These are phyloP conservation scores for Venturia pyrina DNA, from an alignment of 2,329 filamentous ascomycete genomes.

Conservation along the genomic window DNA sequence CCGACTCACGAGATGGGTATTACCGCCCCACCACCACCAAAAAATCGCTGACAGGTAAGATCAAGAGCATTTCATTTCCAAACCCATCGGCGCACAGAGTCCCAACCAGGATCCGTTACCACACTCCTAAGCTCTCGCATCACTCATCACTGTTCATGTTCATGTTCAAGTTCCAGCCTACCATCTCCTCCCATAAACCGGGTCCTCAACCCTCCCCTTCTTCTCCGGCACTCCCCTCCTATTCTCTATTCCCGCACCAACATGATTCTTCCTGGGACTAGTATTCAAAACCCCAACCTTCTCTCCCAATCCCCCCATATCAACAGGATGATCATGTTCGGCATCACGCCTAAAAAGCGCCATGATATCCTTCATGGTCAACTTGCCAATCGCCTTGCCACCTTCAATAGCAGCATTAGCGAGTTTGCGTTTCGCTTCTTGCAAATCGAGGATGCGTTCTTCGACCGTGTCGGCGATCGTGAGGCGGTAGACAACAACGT, in stretches of 20 bases:
- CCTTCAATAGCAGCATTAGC: slow-evolving; percentile 88
- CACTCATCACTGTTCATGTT: no score
- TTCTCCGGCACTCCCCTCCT: slow-evolving; percentile 13
- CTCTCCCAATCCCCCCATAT: neutral
- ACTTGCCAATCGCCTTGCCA: slow-evolving; percentile 66
- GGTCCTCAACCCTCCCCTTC: slow-evolving; percentile 21
- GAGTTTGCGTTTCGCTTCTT: slow-evolving; percentile 85
- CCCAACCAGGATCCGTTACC: no score
- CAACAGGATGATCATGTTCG: slow-evolving; percentile 23
- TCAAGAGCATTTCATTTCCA: no score
- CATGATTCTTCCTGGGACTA: neutral
- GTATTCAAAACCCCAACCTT: slow-evolving; percentile 2
- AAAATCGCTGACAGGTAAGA: no score
- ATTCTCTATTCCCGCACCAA: slow-evolving; percentile 6
- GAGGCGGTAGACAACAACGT: slow-evolving; percentile 91
- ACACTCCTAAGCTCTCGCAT: no score
- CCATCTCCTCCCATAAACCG: slow-evolving; percentile 23
- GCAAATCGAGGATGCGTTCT: slow-evolving; percentile 85
- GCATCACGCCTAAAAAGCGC: slow-evolving; percentile 72
- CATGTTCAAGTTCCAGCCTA: neutral
- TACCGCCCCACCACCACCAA: no score
- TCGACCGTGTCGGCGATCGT: slow-evolving; percentile 82
- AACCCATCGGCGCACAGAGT: no score
- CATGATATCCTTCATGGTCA: slow-evolving; percentile 88
- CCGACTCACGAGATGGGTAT: no score